phyloP scores from a whole-genome alignment of 805 yeast genomes.

The Sugiyamaella lignohabitans region DNA sequence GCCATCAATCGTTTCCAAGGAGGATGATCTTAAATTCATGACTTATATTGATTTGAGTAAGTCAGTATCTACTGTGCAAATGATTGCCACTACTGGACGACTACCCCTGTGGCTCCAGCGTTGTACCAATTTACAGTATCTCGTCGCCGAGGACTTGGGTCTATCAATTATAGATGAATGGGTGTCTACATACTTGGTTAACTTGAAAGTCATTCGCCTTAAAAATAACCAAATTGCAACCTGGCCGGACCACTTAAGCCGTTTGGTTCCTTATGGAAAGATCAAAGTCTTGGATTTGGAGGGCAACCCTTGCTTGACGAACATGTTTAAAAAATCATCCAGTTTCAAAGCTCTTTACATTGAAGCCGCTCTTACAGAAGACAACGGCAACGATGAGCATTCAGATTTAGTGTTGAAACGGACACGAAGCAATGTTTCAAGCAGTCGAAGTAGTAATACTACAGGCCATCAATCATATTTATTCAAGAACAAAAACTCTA shows the following conservation, averaged over 20 bases:
- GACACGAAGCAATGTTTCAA: background rate
- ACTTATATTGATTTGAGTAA: slow-evolving; percentile 22
- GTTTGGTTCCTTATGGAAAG: slow-evolving; percentile 14
- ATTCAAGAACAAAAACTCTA: background rate
- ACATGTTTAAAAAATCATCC: slow-evolving; percentile 19
- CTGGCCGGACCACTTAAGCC: slow-evolving; percentile 27
- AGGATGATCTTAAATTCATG: slow-evolving; percentile 1
- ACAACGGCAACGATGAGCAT: background rate
- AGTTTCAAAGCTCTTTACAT: slow-evolving; percentile 18
- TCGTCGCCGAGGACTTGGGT: slow-evolving; percentile 23
- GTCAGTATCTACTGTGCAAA: slow-evolving; percentile 13
- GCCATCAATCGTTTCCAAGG: background rate
- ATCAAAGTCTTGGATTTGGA: slow-evolving; percentile 22
- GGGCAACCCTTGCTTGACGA: slow-evolving; percentile 27
- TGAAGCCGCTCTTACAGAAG: slow-evolving; percentile 11
- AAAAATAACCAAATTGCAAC: slow-evolving; percentile 24
- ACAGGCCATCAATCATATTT: background rate
- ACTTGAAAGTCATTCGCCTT: slow-evolving; percentile 21
- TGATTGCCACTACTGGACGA: slow-evolving; percentile 22
- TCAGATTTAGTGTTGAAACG: background rate
- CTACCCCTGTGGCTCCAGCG: slow-evolving; percentile 24
- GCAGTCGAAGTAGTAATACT: background rate
- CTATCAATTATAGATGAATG: slow-evolving; percentile 25
- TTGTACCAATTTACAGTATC: slow-evolving; percentile 20
- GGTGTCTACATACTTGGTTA: slow-evolving; percentile 20